Percentiles rank a stretch among this genome's conserved stretches.
These are phyloP conservation scores for Akanthomyces lecanii DNA, from an alignment of 2,329 filamentous ascomycete species.

Conservation along the genomic window DNA sequence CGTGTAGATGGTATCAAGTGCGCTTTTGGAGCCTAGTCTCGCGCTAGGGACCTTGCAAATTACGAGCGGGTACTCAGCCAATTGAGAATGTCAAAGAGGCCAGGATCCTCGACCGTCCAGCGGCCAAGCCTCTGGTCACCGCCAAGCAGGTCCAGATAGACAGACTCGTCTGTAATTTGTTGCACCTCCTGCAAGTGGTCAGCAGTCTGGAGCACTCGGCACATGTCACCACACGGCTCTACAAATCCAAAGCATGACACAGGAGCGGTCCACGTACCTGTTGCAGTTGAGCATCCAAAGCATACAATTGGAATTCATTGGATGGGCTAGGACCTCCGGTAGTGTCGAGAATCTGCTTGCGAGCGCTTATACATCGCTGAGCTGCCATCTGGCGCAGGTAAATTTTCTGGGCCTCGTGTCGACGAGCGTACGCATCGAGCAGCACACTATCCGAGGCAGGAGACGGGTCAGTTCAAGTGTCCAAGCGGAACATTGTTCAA, in stretches of 20 bases:
- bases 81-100: conserved; percentile 51
- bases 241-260: too few species aligned
- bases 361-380: conserved; percentile 54
- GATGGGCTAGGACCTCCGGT: conserved; percentile 45
- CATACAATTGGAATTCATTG: conserved; percentile 46
- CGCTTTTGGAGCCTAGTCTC: neutral
- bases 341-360: conserved; percentile 47
- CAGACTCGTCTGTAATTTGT: conserved; percentile 53
- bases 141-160: conserved; percentile 52
- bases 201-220: conserved; percentile 2
- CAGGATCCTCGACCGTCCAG: conserved; percentile 61
- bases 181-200: conserved; percentile 47
- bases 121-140: conserved; percentile 53
- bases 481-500: neutral
- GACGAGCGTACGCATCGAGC: conserved; percentile 56
- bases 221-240: neutral
- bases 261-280: conserved; percentile 39
- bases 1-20: neutral
- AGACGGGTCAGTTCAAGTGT: neutral
- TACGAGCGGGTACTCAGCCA: conserved; percentile 45
- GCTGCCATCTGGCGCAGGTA: conserved; percentile 57
- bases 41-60: neutral
- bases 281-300: conserved; percentile 55
- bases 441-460: conserved; percentile 41
- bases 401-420: conserved; percentile 63